Base-by-base conservation (phyloP, 2,329 filamentous ascomycete genomes). In the Cladosporium sphaerospermum region DNA sequence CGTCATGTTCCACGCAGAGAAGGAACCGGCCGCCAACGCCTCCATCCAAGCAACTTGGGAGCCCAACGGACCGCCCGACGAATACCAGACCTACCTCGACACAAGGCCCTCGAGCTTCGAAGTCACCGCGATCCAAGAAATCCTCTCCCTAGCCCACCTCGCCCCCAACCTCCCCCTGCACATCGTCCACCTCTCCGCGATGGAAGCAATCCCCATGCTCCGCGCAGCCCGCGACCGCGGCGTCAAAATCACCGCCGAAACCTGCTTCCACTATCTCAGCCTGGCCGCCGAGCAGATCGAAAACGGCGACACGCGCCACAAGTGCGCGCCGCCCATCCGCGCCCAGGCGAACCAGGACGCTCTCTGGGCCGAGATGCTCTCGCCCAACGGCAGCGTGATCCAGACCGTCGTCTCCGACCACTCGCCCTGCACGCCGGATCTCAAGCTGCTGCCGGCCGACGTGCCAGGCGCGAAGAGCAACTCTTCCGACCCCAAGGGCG, bases 1-100 rank as follows among this genome's bases (percentile, higher is more conserved):
- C 0, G 83, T 97, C 63, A 97, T 99, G 92, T 99, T 99, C 75
- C 93, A 99, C 67, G 93, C 93, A 53, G 93, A 99, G 71, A 97
- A 96, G 90, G 85, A 95, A 10, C 90, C 92, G n/a, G 88, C 89
- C 14, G 87, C 91, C 60, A 74, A 87, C 46, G 82, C 83, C 60
- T 90, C 88, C 0, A 86, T 91, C 2, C 82, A 83, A 23, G 83
- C 89, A 3, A 85, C 88, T 63, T 71, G 73, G 23, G 81, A 80
- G 0, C 88, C 88, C 3, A 77, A 79, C 28, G 89, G 89, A 13
- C 82, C 86, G 9, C 75, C 91, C 23, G 85, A 84, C 50, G 77
- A 84, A 31, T 99, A 99, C 75, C 81, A 82, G 57, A 96, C 92
- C 3, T 99, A 97, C 75, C 81, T 99, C 41, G 84, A 89, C 58